A percentile compares a stretch with the other conserved stretches of the same genome.
These are phyloP conservation scores for Raffaelea albimanens DNA, from an alignment of 2,329 filamentous ascomycete species.

Conservation along the genomic window DNA sequence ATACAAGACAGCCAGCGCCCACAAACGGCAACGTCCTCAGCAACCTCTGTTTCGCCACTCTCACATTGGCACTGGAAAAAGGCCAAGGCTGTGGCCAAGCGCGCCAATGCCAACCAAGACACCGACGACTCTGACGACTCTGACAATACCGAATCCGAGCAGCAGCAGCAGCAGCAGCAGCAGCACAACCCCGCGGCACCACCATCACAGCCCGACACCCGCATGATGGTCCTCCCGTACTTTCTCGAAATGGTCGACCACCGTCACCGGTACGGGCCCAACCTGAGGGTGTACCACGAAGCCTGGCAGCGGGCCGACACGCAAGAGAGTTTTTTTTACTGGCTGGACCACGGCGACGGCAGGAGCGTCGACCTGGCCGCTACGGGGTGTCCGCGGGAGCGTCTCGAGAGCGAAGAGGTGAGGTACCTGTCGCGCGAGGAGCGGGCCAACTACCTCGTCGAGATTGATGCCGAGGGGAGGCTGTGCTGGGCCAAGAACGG, in stretches of 20 bases:
- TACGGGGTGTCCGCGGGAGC: conserved; percentile 60
- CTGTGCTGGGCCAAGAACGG: conserved; percentile 86
- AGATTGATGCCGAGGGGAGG: conserved; percentile 62
- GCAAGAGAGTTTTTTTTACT: conserved; percentile 86
- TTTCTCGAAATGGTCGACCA: conserved; percentile 78
- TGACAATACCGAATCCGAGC: neutral
- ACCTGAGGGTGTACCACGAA: conserved; percentile 70
- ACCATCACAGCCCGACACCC: conserved; percentile 54
- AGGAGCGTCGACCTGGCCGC: conserved; percentile 50
- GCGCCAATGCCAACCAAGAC: conserved; percentile 47
- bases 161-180: neutral
- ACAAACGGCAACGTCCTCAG: neutral
- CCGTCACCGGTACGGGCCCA: conserved; percentile 81
- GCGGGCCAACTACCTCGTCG: conserved; percentile 69
- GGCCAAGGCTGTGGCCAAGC: conserved; percentile 57
- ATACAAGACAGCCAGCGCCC: too few relatives aligned
- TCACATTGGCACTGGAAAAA: conserved; percentile 70
- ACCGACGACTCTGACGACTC: conserved; percentile 12
- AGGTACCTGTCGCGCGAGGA: conserved; percentile 79
- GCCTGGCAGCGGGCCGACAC: conserved; percentile 73
- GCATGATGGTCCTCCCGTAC: conserved; percentile 77
- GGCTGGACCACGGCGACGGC: conserved; percentile 78
- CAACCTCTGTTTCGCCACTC: conserved; percentile 27
- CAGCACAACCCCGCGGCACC: neutral
- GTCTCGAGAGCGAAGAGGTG: conserved; percentile 69